Evolutionary conservation across 2,329 filamentous ascomycete species (phyloP), one percentile per base, ranked within the genome.

Genomic region (Gnomoniopsis smithogilvyi): DNA sequence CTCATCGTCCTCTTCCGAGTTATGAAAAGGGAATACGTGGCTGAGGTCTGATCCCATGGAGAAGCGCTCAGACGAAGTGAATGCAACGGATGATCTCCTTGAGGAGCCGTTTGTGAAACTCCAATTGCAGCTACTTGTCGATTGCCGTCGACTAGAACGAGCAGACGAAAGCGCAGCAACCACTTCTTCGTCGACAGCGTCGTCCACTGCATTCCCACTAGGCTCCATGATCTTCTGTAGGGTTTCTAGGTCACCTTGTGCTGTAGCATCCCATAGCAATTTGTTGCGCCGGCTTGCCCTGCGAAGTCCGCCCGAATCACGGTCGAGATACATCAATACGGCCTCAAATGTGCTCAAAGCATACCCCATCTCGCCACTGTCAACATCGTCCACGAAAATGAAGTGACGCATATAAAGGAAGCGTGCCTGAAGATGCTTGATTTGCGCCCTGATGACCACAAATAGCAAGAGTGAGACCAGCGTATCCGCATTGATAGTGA

Each of bases 321-420:
- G 84, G 10, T 88, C 84, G 2, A 99, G 83, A 70, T 99, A 98
- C 1, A 91, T 87, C 36, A 99, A 74, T 0, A 99, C 95, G 7
- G 92, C 95, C 72, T 99, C 95, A 61, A 98, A 91, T 0, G 95
- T 99, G 73, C 94, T 98, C 53, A 99, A 74, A 0, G 94, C 93
- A 73, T 99, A 99, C 10, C 95, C 95, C 79, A 96, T 89, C 74
- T 99, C 95, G 51, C 95, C 95, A 62, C 87, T 96, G 65, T 99
- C 95, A 10, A 99, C 92, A 74, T 99, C 95, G 67, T 98, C 95
- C 53, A 96, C 93, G 73, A 96, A 99, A 65, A 97, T 95, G 69
- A 97, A 99, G 68, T 96, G 92, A 47, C 94, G 90, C 81, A 98
- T 96, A 71, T 98, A 99, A n/a, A 90, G 81, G 50, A 99, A 77